phyloP scores from a whole-genome alignment of 2,329 filamentous ascomycete genomes.

The Fusarium sp. region DNA sequence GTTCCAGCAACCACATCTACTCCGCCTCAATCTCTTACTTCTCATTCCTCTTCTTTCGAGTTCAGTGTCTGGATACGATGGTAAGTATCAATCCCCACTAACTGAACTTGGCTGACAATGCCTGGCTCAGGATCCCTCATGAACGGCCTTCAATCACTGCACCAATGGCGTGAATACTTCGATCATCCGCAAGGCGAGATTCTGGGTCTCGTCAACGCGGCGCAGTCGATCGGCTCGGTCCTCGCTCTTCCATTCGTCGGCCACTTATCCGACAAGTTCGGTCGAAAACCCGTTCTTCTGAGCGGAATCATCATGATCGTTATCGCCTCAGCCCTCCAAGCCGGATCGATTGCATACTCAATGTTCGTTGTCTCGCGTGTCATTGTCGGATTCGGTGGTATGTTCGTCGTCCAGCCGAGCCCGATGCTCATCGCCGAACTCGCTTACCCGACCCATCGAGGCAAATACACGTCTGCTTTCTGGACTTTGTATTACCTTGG shows the following conservation, averaged over 20 bases:
- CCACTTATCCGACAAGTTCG: conserved; percentile 56
- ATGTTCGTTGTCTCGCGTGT: conserved; percentile 55
- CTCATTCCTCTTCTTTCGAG: conserved; percentile 61
- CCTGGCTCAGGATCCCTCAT: conserved; percentile 52
- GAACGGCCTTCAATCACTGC: conserved; percentile 59
- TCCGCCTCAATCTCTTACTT: conserved; percentile 61
- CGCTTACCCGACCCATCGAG: conserved; percentile 55
- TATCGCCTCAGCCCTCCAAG: conserved; percentile 56
- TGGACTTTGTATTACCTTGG: conserved; percentile 57
- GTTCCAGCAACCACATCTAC: conserved; percentile 61
- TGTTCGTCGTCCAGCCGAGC: conserved; percentile 50
- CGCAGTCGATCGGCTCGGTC: conserved; percentile 55
- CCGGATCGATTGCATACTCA: conserved; percentile 54
- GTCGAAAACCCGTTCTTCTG: conserved; percentile 56
- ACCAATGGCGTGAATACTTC: conserved; percentile 59
- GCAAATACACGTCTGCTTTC: conserved; percentile 54
- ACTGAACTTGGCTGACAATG: background rate
- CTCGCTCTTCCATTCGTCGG: conserved; percentile 54
- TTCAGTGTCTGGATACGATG: conserved; percentile 61
- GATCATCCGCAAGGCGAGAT: conserved; percentile 50
- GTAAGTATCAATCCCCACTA: conserved; percentile 34
- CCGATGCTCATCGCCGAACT: conserved; percentile 55
- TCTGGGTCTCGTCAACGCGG: conserved; percentile 54
- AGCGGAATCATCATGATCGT: conserved; percentile 55
- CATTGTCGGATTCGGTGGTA: conserved; percentile 53